A percentile compares a stretch with the other conserved stretches of the same genome.
Evolutionary conservation across 1,284 basidiomycete species (phyloP).

Genomic region (Fomitopsis schrenkii): DNA sequence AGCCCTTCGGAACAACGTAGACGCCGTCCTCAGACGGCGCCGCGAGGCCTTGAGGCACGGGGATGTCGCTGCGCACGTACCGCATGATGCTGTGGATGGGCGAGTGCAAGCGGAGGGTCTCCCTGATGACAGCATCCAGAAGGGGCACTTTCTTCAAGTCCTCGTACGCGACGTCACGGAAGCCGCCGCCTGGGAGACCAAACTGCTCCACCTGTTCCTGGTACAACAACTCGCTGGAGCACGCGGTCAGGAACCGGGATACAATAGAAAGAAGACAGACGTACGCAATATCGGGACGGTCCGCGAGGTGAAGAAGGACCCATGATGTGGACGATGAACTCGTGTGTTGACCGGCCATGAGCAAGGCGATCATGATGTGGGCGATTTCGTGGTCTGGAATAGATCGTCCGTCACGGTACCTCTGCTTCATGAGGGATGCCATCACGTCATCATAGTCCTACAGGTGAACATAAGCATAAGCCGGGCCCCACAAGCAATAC

Average conservation of each 20-base stretch:
- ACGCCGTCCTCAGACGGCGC: slow-evolving; percentile 68
- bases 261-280: slow-evolving; percentile 26
- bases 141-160: slow-evolving; percentile 82
- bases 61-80: slow-evolving; percentile 81
- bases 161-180: slow-evolving; percentile 85
- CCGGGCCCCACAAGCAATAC: background rate
- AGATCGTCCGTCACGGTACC: slow-evolving; percentile 80
- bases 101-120: slow-evolving; percentile 90
- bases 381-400: slow-evolving; percentile 91
- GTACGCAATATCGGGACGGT: slow-evolving; percentile 72
- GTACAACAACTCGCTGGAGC: slow-evolving; percentile 69
- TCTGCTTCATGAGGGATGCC: slow-evolving; percentile 79
- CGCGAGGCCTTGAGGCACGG: slow-evolving; percentile 78
- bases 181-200: slow-evolving; percentile 73
- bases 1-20: slow-evolving; percentile 89
- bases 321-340: slow-evolving; percentile 90
- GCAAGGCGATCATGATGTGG: slow-evolving; percentile 93
- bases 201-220: slow-evolving; percentile 88
- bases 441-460: slow-evolving; percentile 91
- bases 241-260: background rate
- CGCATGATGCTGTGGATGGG: slow-evolving; percentile 93
- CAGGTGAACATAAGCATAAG: slow-evolving; percentile 8
- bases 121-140: slow-evolving; percentile 88
- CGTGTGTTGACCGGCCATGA: slow-evolving; percentile 99
- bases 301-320: slow-evolving; percentile 90